A percentile compares a stretch with the other conserved stretches of the same genome.
These are phyloP conservation scores for Fusarium sp. DNA, from an alignment of 2,329 filamentous ascomycete species.

Conservation along the genomic window DNA sequence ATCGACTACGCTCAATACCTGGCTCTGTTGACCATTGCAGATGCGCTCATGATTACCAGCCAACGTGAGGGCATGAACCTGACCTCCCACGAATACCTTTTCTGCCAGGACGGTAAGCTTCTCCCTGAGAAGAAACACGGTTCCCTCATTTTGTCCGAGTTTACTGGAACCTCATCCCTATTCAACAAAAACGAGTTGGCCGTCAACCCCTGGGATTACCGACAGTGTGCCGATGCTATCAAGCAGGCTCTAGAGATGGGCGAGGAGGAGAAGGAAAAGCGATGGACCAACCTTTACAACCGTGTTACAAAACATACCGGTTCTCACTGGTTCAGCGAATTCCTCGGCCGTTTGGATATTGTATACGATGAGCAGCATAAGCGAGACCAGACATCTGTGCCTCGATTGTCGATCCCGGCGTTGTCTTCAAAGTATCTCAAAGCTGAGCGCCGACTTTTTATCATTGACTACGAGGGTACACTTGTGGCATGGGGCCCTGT, in stretches of 20 bases:
- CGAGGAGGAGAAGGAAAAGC: slow-evolving; percentile 77
- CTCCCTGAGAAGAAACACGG: slow-evolving; percentile 83
- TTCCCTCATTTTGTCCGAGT: slow-evolving; percentile 93
- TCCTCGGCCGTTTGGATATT: slow-evolving; percentile 77
- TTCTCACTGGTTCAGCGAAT: slow-evolving; percentile 85
- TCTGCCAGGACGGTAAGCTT: slow-evolving; percentile 88
- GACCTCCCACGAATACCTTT: slow-evolving; percentile 93
- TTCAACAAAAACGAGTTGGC: slow-evolving; percentile 86
- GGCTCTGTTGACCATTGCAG: slow-evolving; percentile 90
- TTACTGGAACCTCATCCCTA: slow-evolving; percentile 90
- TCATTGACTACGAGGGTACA: slow-evolving; percentile 95
- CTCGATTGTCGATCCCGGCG: slow-evolving; percentile 80
- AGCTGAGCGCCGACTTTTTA: slow-evolving; percentile 81
- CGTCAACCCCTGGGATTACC: slow-evolving; percentile 97
- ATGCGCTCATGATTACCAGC: slow-evolving; percentile 94
- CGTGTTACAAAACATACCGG: slow-evolving; percentile 87
- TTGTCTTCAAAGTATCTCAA: slow-evolving; percentile 77
- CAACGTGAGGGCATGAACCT: slow-evolving; percentile 98
- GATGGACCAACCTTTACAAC: slow-evolving; percentile 82
- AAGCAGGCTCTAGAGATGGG: slow-evolving; percentile 86
- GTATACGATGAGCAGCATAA: slow-evolving; percentile 88
- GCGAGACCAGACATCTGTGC: slow-evolving; percentile 88
- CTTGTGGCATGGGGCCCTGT: slow-evolving; percentile 89
- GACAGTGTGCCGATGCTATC: slow-evolving; percentile 88
- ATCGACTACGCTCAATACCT: slow-evolving; percentile 94